Evolutionary conservation across 75 land plant genomes (phyloP).

Genomic region (Isoetes taiwanensis): DNA sequence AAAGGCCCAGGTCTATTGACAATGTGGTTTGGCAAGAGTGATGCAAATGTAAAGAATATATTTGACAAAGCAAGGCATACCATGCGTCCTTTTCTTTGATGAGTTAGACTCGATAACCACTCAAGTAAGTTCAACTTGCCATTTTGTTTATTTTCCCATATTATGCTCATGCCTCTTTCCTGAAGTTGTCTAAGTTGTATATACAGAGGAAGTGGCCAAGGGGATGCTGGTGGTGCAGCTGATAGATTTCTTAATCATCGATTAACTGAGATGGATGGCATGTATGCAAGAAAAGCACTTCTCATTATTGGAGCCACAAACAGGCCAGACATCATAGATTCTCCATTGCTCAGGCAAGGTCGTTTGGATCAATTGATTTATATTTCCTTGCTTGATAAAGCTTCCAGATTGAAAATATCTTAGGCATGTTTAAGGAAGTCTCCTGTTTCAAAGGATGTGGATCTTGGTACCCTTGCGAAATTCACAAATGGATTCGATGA

Average conservation of each 20-base stretch:
- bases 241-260: conserved; percentile 1
- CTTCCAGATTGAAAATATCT: background rate
- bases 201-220: background rate
- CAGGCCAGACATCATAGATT: conserved; percentile 1
- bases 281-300: background rate
- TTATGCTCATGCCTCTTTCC: too few species aligned
- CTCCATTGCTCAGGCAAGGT: background rate
- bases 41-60: background rate
- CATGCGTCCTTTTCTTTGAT: conserved; percentile 6
- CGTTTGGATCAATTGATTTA: conserved; percentile 3
- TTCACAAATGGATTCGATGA: background rate
- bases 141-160: background rate
- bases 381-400: background rate
- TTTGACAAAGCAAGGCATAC: conserved; percentile 6
- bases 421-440: background rate
- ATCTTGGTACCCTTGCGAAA: background rate
- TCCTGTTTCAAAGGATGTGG: conserved; percentile 4
- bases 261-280: conserved; percentile 5
- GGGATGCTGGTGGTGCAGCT: conserved; percentile 6
- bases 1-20: conserved; percentile 2
- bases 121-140: background rate
- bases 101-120: conserved; percentile 2
- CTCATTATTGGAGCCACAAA: conserved; percentile 6
- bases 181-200: background rate
- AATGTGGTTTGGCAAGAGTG: conserved; percentile 7